Percentiles rank a stretch among this genome's conserved stretches.
phyloP scores from a whole-genome alignment of 345 rosid genomes.

The Anacardium occidentale region DNA sequence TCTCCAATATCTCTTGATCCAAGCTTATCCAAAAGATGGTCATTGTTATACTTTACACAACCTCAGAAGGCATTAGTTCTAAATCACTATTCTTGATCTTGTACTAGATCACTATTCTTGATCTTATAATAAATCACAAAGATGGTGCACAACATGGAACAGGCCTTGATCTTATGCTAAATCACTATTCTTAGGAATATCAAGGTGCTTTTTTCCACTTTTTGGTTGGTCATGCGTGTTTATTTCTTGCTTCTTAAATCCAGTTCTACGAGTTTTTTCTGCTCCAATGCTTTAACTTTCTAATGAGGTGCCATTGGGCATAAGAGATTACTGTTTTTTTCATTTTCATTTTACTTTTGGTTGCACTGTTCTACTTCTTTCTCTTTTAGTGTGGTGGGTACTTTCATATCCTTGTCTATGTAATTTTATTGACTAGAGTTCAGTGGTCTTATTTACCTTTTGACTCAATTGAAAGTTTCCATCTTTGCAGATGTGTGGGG shows the following conservation, averaged over 20 bases:
- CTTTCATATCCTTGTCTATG: not conserved
- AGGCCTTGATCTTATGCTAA: not conserved
- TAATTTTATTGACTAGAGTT: not conserved
- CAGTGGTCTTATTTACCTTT: not conserved
- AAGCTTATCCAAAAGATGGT: no score
- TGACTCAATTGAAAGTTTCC: not conserved
- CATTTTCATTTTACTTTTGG: not conserved
- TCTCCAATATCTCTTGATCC: no score
- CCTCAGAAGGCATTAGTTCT: no score
- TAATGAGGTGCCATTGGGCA: not conserved
- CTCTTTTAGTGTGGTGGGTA: no score
- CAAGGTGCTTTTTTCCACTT: not conserved
- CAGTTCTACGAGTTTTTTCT: not conserved
- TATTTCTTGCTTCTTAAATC: not conserved
- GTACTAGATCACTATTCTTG: no score
- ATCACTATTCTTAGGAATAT: not conserved
- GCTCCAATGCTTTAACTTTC: not conserved
- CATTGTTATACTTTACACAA: no score
- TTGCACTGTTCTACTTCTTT: not conserved
- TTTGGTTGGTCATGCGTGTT: not conserved
- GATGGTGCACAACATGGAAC: not conserved
- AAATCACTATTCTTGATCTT: no score
- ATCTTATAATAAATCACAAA: no score
- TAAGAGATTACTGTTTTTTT: not conserved
- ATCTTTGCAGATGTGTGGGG: constrained; percentile 14